A percentile compares a stretch with the other conserved stretches of the same genome.
These are phyloP conservation scores for Hortiboletus campestris DNA, from an alignment of 768 basidiomycete species.

Conservation along the genomic window DNA sequence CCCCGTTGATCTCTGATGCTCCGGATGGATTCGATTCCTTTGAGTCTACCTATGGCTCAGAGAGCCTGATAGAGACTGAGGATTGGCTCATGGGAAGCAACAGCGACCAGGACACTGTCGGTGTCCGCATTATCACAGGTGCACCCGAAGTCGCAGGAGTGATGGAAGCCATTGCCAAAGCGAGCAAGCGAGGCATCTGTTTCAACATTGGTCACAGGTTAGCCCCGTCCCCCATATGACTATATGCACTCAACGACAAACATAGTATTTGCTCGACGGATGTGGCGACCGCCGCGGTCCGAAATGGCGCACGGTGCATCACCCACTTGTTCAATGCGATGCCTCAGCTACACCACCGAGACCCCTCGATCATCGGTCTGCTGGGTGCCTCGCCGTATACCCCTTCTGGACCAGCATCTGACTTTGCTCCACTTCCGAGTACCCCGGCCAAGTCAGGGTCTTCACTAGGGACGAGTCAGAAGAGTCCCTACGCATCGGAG, in stretches of 20 bases:
- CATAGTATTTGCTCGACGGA: constrained; percentile 71
- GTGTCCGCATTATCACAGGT: constrained; percentile 78
- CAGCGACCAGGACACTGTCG: constrained; percentile 34
- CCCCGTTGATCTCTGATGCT: constrained; percentile 61
- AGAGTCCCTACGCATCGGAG: constrained; percentile 45
- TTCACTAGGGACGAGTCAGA: constrained; percentile 8
- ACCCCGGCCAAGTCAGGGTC: constrained; percentile 15
- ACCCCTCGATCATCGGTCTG: constrained; percentile 88
- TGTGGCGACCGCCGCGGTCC: constrained; percentile 67
- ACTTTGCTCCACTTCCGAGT: constrained; percentile 21
- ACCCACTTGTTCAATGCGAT: constrained; percentile 94
- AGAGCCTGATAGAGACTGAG: constrained; percentile 60
- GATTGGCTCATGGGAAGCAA: constrained; percentile 61
- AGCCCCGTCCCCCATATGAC: constrained; percentile 4
- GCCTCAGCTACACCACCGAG: constrained; percentile 86
- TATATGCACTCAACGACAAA: not conserved
- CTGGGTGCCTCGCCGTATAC: constrained; percentile 73
- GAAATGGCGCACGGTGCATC: constrained; percentile 76
- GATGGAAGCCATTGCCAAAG: constrained; percentile 60
- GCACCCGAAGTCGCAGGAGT: constrained; percentile 88
- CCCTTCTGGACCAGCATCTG: constrained; percentile 40
- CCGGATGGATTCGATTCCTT: constrained; percentile 64
- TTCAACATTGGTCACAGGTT: constrained; percentile 92
- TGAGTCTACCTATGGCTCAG: constrained; percentile 69
- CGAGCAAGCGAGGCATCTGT: constrained; percentile 63